phyloP scores from a whole-genome alignment of 257 asterid genomes.

The Penstemon newberryi region DNA sequence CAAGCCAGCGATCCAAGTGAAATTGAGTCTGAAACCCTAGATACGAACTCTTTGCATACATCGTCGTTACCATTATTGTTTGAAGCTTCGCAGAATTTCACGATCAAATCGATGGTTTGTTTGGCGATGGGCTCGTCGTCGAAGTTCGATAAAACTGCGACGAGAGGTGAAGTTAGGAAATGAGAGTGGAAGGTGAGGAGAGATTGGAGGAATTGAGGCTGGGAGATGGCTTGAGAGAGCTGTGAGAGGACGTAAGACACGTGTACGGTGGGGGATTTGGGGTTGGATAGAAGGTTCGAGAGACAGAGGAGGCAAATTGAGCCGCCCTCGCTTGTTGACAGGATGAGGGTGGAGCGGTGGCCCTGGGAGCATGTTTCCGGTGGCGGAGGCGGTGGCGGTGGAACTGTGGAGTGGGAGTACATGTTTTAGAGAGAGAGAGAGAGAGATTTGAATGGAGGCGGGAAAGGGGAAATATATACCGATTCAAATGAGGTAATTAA shows the following conservation, averaged over 20 bases:
- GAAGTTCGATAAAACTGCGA: slow-evolving; percentile 52
- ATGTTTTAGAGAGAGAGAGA: slow-evolving; percentile 24
- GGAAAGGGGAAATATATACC: slow-evolving; percentile 23
- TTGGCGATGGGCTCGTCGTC: slow-evolving; percentile 73
- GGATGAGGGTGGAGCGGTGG: slow-evolving; percentile 67
- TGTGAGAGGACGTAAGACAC: slow-evolving; percentile 92
- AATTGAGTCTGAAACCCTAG: slow-evolving; percentile 63
- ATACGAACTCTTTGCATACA: slow-evolving; percentile 61
- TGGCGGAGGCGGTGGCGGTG: slow-evolving; percentile 36
- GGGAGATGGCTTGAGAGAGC: slow-evolving; percentile 70
- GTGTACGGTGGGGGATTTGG: slow-evolving; percentile 77
- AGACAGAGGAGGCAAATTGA: slow-evolving; percentile 83
- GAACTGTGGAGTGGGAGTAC: slow-evolving; percentile 36
- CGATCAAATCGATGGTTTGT: slow-evolving; percentile 67
- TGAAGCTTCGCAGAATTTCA: slow-evolving; percentile 48
- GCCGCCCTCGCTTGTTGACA: slow-evolving; percentile 77
- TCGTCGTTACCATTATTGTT: slow-evolving; percentile 34
- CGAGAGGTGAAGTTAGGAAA: slow-evolving; percentile 82
- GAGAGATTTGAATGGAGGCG: slow-evolving; percentile 29
- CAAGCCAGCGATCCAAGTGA: slow-evolving; percentile 66
- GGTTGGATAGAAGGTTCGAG: slow-evolving; percentile 70
- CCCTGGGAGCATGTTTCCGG: slow-evolving; percentile 59
- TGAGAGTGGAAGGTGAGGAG: slow-evolving; percentile 71
- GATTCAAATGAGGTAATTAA: neutral
- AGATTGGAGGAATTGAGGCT: slow-evolving; percentile 61